Evolutionary conservation across 75 land plant genomes (phyloP).

Genomic region (Pinus tabuliformis): DNA sequence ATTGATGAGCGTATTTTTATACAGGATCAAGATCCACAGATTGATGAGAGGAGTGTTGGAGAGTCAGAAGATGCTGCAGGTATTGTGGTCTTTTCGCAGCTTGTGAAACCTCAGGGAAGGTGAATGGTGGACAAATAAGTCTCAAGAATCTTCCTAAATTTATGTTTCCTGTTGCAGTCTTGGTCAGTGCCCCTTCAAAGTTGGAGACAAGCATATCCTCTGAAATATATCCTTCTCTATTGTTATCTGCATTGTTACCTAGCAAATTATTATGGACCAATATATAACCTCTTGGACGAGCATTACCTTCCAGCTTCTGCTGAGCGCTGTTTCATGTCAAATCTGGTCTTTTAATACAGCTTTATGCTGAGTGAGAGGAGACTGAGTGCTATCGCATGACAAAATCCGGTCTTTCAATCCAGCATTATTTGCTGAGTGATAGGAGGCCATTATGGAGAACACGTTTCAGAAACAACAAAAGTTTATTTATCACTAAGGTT

Average conservation of each 20-base stretch:
- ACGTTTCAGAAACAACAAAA: neutral
- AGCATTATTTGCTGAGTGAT: neutral
- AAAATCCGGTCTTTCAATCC: neutral
- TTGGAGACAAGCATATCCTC: neutral
- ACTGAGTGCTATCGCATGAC: neutral
- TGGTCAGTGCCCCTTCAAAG: neutral
- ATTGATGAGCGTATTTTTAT: neutral
- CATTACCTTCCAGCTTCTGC: neutral
- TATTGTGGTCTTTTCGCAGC: neutral
- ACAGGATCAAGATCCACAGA: neutral
- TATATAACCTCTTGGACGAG: neutral
- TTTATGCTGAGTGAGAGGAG: neutral
- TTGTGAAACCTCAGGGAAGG: constrained; percentile 8
- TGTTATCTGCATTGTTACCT: neutral
- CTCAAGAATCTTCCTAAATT: neutral
- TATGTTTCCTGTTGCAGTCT: neutral
- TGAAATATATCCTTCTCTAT: neutral
- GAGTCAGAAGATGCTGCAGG: constrained; percentile 2
- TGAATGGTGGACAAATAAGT: neutral
- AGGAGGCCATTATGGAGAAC: neutral
- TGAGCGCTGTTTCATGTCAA: neutral
- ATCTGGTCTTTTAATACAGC: neutral
- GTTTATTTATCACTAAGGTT: neutral
- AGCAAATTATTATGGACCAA: too few species aligned
- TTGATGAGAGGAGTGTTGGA: constrained; percentile 1